Percentiles rank a stretch among this genome's conserved stretches.
Evolutionary conservation across 306 rosid genomes (phyloP).

Genomic region (Trifolium dubium): DNA sequence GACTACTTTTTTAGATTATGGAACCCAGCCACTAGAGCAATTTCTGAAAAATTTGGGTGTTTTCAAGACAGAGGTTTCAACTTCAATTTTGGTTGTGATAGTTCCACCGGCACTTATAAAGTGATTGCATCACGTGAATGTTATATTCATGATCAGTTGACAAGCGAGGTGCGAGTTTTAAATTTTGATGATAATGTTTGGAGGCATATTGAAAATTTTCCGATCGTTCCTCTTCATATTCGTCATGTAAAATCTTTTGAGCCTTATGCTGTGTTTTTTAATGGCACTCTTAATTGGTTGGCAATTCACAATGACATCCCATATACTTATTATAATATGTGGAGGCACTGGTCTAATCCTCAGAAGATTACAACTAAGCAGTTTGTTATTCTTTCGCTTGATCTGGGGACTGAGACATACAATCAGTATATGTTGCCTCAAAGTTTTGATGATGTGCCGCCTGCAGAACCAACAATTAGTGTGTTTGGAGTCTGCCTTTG

Average conservation of each 20-base stretch:
- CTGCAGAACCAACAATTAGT: neutral
- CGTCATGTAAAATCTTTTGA: too few relatives aligned
- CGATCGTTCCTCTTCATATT: neutral
- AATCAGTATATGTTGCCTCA: neutral
- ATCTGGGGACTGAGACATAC: slow-evolving; percentile 13
- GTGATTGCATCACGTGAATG: neutral
- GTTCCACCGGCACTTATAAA: neutral
- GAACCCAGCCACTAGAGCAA: neutral
- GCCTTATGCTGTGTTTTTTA: neutral
- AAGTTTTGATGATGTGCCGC: neutral
- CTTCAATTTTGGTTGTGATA: neutral
- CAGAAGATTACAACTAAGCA: too few relatives aligned
- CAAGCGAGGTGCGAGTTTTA: neutral
- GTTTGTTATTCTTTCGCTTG: neutral
- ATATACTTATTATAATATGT: too few relatives aligned
- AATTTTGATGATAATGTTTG: neutral
- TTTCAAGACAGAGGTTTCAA: neutral
- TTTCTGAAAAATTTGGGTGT: neutral
- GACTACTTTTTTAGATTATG: neutral
- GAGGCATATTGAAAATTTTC: slow-evolving; percentile 11
- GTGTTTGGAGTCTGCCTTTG: neutral
- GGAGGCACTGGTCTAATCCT: too few relatives aligned
- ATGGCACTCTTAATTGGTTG: neutral
- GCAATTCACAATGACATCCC: neutral
- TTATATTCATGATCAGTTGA: too few relatives aligned